phyloP scores from a whole-genome alignment of 176 grass and related monocot species.

The Stipa capillata region DNA sequence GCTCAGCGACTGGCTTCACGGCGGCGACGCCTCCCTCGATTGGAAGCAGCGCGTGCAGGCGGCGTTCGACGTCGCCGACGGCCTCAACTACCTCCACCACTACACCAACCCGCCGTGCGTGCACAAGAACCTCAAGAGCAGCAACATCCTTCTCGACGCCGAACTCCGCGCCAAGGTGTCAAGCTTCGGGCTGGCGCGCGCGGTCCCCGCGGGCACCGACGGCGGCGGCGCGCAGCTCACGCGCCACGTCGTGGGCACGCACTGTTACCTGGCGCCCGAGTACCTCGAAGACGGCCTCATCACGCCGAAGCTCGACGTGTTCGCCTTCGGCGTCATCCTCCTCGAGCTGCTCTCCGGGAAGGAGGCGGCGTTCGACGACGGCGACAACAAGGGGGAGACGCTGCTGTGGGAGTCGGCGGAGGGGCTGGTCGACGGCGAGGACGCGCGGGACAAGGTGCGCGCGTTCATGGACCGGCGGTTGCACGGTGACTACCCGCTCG shows the following conservation, averaged over 20 bases:
- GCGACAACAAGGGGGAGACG: not conserved
- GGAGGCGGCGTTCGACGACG: constrained; percentile 36
- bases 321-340: constrained; percentile 69
- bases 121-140: constrained; percentile 80
- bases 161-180: constrained; percentile 66
- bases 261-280: constrained; percentile 72
- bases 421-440: constrained; percentile 30
- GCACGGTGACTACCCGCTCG: constrained; percentile 51
- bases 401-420: constrained; percentile 47
- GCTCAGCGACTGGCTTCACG: constrained; percentile 67
- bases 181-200: constrained; percentile 58
- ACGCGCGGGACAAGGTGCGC: constrained; percentile 34
- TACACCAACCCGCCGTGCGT: constrained; percentile 62
- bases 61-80: constrained; percentile 56
- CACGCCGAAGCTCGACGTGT: constrained; percentile 68
- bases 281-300: constrained; percentile 77
- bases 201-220: not conserved
- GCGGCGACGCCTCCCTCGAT: not conserved
- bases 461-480: constrained; percentile 53
- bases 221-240: constrained; percentile 45
- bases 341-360: constrained; percentile 83
- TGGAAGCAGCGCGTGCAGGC: constrained; percentile 67
- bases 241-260: constrained; percentile 68
- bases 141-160: constrained; percentile 58
- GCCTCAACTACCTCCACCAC: constrained; percentile 79